Conservation (phyloP, 352 stramenopile genomes). For the Globisporangium spinosum region DNA sequence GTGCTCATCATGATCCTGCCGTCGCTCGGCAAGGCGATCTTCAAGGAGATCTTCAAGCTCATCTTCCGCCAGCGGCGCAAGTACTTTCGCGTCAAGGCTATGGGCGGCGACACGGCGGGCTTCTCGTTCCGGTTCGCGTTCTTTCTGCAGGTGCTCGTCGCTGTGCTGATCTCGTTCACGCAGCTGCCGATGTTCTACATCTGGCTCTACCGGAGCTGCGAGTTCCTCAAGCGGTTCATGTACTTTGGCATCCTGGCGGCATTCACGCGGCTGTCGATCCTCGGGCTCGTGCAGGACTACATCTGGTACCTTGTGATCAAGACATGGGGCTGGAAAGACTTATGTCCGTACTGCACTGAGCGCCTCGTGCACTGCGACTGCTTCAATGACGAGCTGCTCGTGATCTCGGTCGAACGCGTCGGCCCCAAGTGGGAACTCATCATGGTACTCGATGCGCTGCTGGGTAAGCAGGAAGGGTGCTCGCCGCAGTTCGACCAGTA, state of each 20-base stretch:
- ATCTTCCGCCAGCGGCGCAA: conserved; percentile 69
- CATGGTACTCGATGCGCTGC: conserved; percentile 42
- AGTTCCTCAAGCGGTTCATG: conserved; percentile 65
- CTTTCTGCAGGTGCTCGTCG: conserved; percentile 47
- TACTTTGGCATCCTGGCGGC: conserved; percentile 59
- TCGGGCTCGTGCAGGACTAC: conserved; percentile 48
- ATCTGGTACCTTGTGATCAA: conserved; percentile 54
- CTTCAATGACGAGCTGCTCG: conserved; percentile 65
- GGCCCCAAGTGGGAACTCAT: conserved; percentile 69
- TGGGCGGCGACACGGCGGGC: conserved; percentile 31
- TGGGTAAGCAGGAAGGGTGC: conserved; percentile 41
- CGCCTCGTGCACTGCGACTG: conserved; percentile 60
- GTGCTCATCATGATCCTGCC: conserved; percentile 49
- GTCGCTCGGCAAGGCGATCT: conserved; percentile 57
- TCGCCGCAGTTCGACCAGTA: conserved; percentile 55
- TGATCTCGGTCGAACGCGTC: conserved; percentile 52
- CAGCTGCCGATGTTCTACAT: conserved; percentile 67
- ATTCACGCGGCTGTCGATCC: conserved; percentile 49
- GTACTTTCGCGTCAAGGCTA: conserved; percentile 51
- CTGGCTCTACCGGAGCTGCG: conserved; percentile 53
- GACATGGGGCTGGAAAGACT: conserved; percentile 52
- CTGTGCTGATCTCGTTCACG: conserved; percentile 42
- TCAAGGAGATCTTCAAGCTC: conserved; percentile 76
- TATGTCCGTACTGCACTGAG: conserved; percentile 67
- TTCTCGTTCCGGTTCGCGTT: conserved; percentile 67